phyloP scores from a whole-genome alignment of 306 rosid genomes.

The Hippophae rhamnoides region DNA sequence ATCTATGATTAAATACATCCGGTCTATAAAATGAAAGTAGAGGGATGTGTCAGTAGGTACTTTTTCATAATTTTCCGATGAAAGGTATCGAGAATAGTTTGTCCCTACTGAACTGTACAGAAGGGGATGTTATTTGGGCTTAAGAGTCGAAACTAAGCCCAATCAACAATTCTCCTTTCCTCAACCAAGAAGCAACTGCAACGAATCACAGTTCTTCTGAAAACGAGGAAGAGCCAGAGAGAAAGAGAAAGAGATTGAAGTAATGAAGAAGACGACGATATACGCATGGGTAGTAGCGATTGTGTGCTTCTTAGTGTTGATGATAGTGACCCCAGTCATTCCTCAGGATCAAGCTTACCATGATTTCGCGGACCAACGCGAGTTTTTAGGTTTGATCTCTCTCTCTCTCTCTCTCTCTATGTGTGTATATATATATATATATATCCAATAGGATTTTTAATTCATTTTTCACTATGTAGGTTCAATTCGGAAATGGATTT shows the following conservation, averaged over 20 bases:
- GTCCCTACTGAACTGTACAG: no score
- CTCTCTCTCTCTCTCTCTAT: not conserved
- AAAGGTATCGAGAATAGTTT: no score
- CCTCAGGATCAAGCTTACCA: constrained; percentile 78
- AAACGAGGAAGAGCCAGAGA: not conserved
- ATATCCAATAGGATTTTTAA: no score
- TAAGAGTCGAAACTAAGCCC: no score
- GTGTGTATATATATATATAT: not conserved
- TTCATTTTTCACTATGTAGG: not conserved
- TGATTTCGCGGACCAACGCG: constrained; percentile 76
- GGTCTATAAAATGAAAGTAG: no score
- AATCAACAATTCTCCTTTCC: no score
- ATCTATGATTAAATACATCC: no score
- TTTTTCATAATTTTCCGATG: no score
- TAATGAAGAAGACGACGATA: constrained; percentile 42
- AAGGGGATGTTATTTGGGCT: no score
- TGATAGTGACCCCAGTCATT: constrained; percentile 68
- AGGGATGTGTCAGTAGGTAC: no score
- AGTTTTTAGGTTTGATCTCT: constrained; percentile 44
- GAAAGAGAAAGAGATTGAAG: not conserved
- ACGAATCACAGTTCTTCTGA: not conserved
- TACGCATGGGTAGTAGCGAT: constrained; percentile 46
- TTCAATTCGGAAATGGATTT: not conserved
- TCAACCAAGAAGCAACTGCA: no score
- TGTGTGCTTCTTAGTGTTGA: constrained; percentile 50